A percentile compares a stretch with the other conserved stretches of the same genome.
Conservation (phyloP, 2,329 filamentous ascomycete species). For the Penicillium verrucosum region DNA sequence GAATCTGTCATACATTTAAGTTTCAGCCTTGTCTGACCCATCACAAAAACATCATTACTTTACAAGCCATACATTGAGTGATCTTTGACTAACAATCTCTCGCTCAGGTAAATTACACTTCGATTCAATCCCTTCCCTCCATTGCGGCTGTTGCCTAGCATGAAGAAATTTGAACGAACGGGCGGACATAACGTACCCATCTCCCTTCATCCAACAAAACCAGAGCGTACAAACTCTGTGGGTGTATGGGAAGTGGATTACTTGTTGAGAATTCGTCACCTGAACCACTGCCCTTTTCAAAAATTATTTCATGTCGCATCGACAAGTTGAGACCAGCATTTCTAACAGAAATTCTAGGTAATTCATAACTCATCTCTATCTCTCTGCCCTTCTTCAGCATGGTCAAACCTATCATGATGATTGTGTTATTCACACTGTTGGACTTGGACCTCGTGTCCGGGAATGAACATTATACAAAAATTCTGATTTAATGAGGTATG, state of each 20-base stretch:
- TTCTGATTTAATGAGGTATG: slow-evolving; percentile 69
- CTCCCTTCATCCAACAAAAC: slow-evolving; percentile 51
- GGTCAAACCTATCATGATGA: slow-evolving; percentile 58
- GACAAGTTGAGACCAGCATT: slow-evolving; percentile 15
- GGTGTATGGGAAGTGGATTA: slow-evolving; percentile 52
- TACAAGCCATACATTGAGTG: slow-evolving; percentile 22
- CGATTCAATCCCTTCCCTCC: slow-evolving; percentile 13
- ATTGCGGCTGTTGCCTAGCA: slow-evolving; percentile 32
- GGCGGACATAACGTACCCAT: slow-evolving; percentile 63
- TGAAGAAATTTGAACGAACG: slow-evolving; percentile 68
- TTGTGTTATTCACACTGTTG: slow-evolving; percentile 68
- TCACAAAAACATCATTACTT: slow-evolving; percentile 10
- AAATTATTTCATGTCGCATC: slow-evolving; percentile 9
- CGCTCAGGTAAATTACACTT: slow-evolving; percentile 33
- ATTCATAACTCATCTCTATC: slow-evolving; percentile 12
- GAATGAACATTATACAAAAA: slow-evolving; percentile 64
- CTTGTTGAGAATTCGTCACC: slow-evolving; percentile 69
- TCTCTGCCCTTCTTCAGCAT: slow-evolving; percentile 21
- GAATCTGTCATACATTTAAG: slow-evolving; percentile 60
- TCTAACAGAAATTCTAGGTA: slow-evolving; percentile 28
- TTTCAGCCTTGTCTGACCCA: slow-evolving; percentile 68
- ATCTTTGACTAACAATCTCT: slow-evolving; percentile 30
- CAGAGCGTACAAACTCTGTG: slow-evolving; percentile 64
- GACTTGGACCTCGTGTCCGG: slow-evolving; percentile 54
- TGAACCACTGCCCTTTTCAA: slow-evolving; percentile 45